Percentiles rank a stretch among this genome's conserved stretches.
Conservation (phyloP, 805 yeast genomes). For the Yarrowia deformans region DNA sequence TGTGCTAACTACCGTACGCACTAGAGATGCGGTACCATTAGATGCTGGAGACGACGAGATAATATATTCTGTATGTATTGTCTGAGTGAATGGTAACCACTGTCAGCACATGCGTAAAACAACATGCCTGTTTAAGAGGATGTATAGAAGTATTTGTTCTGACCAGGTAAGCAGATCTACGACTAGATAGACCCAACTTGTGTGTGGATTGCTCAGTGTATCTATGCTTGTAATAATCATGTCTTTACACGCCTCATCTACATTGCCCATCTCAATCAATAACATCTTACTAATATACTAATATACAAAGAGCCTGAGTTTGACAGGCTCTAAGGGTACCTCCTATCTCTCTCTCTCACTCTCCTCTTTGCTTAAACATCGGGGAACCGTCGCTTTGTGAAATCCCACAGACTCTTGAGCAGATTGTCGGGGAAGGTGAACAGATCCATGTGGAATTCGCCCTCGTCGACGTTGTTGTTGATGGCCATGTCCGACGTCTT, state of each 20-base stretch:
- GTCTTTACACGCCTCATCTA: neutral
- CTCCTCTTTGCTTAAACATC: neutral
- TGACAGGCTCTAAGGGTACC: constrained; percentile 2
- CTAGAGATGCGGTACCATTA: constrained; percentile 8
- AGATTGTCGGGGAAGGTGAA: constrained; percentile 90
- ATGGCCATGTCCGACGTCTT: constrained; percentile 94
- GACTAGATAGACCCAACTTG: neutral
- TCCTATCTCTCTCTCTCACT: neutral
- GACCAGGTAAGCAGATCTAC: no score
- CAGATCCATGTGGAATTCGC: constrained; percentile 96
- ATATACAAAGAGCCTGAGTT: constrained; percentile 4
- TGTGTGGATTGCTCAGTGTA: no score
- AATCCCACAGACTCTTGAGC: constrained; percentile 93
- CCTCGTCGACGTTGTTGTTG: constrained; percentile 93
- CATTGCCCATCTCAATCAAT: neutral
- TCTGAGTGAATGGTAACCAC: no score
- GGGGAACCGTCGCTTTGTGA: constrained; percentile 52
- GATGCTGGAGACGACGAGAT: neutral
- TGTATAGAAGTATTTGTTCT: no score
- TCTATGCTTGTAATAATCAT: no score
- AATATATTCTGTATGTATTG: constrained; percentile 10
- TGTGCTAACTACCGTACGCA: constrained; percentile 4
- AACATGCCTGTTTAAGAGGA: no score
- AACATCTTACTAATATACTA: constrained; percentile 24
- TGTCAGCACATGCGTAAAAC: no score